Evolutionary conservation across 805 yeast species (phyloP), one percentile per base, ranked within the genome.

Genomic region (Nakazawaea sp.): DNA sequence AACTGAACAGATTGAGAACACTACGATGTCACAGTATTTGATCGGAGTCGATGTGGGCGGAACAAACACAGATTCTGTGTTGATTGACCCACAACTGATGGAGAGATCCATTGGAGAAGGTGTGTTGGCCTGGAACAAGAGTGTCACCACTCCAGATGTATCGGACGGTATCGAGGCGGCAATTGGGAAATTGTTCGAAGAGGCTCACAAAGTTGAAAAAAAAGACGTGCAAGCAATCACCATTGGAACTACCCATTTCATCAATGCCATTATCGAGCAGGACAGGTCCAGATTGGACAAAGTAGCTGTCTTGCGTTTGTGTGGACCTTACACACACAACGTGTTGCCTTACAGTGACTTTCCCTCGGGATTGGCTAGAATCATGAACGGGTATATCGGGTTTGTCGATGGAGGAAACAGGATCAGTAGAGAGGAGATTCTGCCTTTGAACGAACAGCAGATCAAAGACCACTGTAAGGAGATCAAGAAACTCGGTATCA

Each of bases 1-100:
- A n/a, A n/a, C n/a, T n/a, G n/a, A n/a, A n/a, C n/a, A n/a, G n/a
- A n/a, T n/a, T 8, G 13, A n/a, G n/a, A n/a, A n/a, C n/a, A 28
- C 18, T 9, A n/a, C 21, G 17, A 37, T 37, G 40, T 32, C 40
- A 17, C 28, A 37, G 16, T 37, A 37, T 18, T 39, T 64, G 16
- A 60, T 69, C 25, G 76, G 75, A 18, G 64, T 70, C n/a, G 75
- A 70, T 47, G 74, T 70, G 30, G 75, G 75, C 15, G 75, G 75
- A 16, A 70, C 75, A 25, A 68, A 68, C 52, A 66, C 74, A 1
- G 75, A 70, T 45, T 58, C 68, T 17, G 75, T 69, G 21, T 48
- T 70, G 17, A 42, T 69, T 5, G 66, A 68, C 33, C 68, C 73
- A 2, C 32, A 52, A 4, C 32, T 39, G 16, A 42, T 56, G 23